Conservation (phyloP, 2,329 filamentous ascomycete genomes). For the Ophiostoma ulmi region DNA sequence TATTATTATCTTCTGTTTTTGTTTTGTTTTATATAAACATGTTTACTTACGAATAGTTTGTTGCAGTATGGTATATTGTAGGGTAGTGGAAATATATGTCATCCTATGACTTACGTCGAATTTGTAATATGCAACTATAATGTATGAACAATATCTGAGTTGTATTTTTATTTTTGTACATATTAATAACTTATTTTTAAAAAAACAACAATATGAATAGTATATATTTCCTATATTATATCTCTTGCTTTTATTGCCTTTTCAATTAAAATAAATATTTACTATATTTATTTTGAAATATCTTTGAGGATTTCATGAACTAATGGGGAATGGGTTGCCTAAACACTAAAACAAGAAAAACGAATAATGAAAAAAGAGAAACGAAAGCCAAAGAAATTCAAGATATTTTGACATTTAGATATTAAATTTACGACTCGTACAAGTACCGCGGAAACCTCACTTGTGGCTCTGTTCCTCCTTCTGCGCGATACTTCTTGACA, state of each 20-base stretch:
- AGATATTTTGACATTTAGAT: not conserved
- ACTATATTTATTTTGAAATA: not conserved
- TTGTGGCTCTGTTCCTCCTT: not conserved
- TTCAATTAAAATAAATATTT: too few species aligned
- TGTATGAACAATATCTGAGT: too few species aligned
- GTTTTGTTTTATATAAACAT: not conserved
- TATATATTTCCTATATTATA: not conserved
- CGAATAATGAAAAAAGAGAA: not conserved
- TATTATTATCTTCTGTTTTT: not conserved
- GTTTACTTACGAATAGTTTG: too few species aligned
- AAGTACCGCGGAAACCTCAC: not conserved
- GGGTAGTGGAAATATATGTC: too few species aligned
- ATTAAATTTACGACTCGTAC: not conserved
- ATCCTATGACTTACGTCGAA: too few species aligned
- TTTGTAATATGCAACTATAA: too few species aligned
- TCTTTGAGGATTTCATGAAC: not conserved
- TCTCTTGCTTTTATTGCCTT: too few species aligned
- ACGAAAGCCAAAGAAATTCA: not conserved
- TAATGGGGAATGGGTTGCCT: not conserved
- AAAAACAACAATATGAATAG: too few species aligned
- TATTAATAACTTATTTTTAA: too few species aligned
- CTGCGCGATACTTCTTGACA: not conserved
- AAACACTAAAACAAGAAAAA: not conserved
- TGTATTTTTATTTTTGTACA: too few species aligned
- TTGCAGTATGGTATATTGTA: too few species aligned